Percentiles rank a stretch among this genome's conserved stretches.
These are phyloP conservation scores for Nissolia schottii DNA, from an alignment of 306 rosid species.

Conservation along the genomic window DNA sequence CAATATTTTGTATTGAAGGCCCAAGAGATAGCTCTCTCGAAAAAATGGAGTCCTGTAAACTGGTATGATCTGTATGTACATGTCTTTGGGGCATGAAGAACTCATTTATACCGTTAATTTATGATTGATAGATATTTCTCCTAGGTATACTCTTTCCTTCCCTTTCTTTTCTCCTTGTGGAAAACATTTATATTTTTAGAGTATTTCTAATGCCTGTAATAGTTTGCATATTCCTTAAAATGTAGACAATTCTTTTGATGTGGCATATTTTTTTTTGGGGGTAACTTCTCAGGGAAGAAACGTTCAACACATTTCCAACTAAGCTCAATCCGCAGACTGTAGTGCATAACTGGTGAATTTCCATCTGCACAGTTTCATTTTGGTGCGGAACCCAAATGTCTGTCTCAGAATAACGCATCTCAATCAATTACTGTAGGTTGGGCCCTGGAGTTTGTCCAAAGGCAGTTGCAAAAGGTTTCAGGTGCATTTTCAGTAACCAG, in stretches of 20 bases:
- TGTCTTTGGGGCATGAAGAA: conserved; percentile 2
- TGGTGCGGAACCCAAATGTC: conserved; percentile 4
- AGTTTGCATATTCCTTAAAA: conserved; percentile 1
- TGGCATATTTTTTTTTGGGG: conserved; percentile 23
- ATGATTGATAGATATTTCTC: not conserved
- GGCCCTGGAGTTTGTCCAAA: conserved; percentile 80
- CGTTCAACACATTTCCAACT: conserved; percentile 65
- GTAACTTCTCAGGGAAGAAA: conserved; percentile 84
- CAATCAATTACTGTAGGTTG: conserved; percentile 49
- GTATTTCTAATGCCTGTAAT: not conserved
- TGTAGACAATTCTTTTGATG: not conserved
- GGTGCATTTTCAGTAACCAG: conserved; percentile 94
- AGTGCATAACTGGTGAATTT: conserved; percentile 89
- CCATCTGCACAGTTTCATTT: conserved; percentile 2
- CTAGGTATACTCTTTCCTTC: not conserved
- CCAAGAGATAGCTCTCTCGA: conserved; percentile 74
- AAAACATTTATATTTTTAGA: not conserved
- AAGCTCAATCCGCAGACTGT: conserved; percentile 83
- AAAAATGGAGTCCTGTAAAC: conserved; percentile 89
- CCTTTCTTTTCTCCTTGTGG: not conserved
- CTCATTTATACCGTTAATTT: not conserved
- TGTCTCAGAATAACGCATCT: conserved; percentile 11
- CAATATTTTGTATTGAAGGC: conserved; percentile 83
- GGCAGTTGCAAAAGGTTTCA: conserved; percentile 80
- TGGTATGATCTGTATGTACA: conserved; percentile 53